Base-by-base conservation (phyloP, 2,329 filamentous ascomycete species). In the Colletotrichum lindemuthianum region DNA sequence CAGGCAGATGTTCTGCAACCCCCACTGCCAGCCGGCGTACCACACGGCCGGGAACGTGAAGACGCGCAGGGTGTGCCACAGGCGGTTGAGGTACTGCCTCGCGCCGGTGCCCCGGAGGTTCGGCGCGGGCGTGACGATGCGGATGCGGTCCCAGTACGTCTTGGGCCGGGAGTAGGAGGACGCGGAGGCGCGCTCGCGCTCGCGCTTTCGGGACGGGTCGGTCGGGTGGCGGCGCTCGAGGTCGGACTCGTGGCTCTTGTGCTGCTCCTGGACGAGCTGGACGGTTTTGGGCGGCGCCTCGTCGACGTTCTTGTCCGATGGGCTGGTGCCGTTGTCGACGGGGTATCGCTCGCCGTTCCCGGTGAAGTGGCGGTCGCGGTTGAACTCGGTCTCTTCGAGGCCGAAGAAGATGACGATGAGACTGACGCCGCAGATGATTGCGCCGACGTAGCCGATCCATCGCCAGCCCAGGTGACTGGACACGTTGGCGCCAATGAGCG, bases 1-100 rank as follows among this genome's bases (percentile, higher is more conserved):
- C 24, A 88, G 74, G 74, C 85, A 87, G n/a, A 85, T 84, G 67
- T 87, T 85, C 71, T 88, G 86, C 36, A 83, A 78, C 4, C 85
- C 85, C 85, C 85, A 88, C 69, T 87, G 85, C 32, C 87, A 72
- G 8, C 85, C 85, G 3, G 84, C 83, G 66, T 83, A 87, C 67
- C 85, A 79, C 9, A 87, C 84, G 1, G 85, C 85, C 0, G 85
- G 85, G 64, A 87, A 87, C 2, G 79, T 78, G 70, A 87, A 87
- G 45, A 87, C 76, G n/a, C 84, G 81, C 54, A 87, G 74, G 0
- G 83, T 87, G 68, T 87, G 82, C 68, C 81, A 82, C 2, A 88
- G 76, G 2, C 84, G 84, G 44, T 76, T 71, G 34, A 79, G 72
- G 67, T 87, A 88, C 69, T 88, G 85, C 68, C 78, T 81, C 65